Base-by-base conservation (phyloP, 2,329 filamentous ascomycete genomes). In the Orbilia oligospora region DNA sequence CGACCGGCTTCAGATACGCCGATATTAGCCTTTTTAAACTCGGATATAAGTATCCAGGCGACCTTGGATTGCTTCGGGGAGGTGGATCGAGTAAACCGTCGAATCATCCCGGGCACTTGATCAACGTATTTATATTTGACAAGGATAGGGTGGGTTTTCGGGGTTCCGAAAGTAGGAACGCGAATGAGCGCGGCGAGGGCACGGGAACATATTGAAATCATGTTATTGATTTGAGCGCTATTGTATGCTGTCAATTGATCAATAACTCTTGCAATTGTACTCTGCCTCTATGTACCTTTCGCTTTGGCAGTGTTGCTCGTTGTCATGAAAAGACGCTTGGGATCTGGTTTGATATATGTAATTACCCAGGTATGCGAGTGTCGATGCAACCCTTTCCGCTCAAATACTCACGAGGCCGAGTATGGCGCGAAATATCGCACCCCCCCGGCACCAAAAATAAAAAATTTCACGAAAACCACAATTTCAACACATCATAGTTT, bases 11-110 rank as follows among this genome's bases (percentile, higher is more conserved):
- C 51, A 56, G 51, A 36, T 56, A 56, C 51, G 51, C 51, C 51
- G 27, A 56, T 56, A 56, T 56, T 56, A 56, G 51, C 51, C 51
- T 56, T 56, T 56, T 27, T 56, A 36, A 56, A 56, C 51, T 56
- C 51, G 51, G 51, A 56, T 56, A 56, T 56, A 56, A 56, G 30
- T 36, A 14, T 56, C 30, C 51, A 56, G 51, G 27, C 51, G 51
- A 56, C 51, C n/a, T 36, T 56, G 51, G 51, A 56, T 56, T 56
- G 51, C 27, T 56, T 36, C 16, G 51, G 51, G 51, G 51, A 56
- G 51, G 51, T 36, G 30, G 51, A 56, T 56, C n/a, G 51, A 56
- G 51, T 56, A 56, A 56, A 16, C 51, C 51, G 51, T 56, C 51
- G 51, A 56, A 56, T 56, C 30, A 56, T 56, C 51, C 30, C 27